Percentiles rank a stretch among this genome's conserved stretches.
phyloP scores from a whole-genome alignment of 148 eudicot species.

The Silene latifolia region DNA sequence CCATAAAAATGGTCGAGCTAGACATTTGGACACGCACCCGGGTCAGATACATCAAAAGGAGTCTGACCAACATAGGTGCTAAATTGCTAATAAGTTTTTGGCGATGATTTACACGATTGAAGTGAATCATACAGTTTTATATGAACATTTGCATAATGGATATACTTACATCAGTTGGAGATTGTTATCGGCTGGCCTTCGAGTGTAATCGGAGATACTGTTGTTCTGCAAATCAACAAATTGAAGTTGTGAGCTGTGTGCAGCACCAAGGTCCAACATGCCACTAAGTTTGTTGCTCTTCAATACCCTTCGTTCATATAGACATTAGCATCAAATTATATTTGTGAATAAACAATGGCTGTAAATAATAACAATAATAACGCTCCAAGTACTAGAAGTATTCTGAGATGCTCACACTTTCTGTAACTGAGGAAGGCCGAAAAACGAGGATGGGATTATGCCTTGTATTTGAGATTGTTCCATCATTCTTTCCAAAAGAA shows the following conservation, averaged over 20 bases:
- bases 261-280: constrained; percentile 46
- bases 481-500: constrained; percentile 41
- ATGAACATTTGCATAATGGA: background rate
- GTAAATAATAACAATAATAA: too few species aligned
- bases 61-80: too few species aligned
- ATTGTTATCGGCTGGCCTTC: constrained; percentile 16
- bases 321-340: too few species aligned
- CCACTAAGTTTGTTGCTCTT: constrained; percentile 54
- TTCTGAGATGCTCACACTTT: constrained; percentile 43
- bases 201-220: constrained; percentile 30
- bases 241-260: constrained; percentile 46
- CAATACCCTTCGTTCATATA: constrained; percentile 30
- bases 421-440: constrained; percentile 54
- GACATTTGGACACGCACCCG: too few species aligned
- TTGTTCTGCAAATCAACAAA: constrained; percentile 59
- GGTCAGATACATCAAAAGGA: too few species aligned
- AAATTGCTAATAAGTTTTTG: too few species aligned
- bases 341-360: too few species aligned
- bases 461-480: constrained; percentile 45
- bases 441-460: constrained; percentile 38
- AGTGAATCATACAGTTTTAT: background rate
- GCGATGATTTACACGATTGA: too few species aligned
- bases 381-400: too few species aligned
- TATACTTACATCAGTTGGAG: constrained; percentile 41
- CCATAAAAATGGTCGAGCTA: too few species aligned